These are phyloP conservation scores for Leccinum truebloodii DNA, from an alignment of 768 basidiomycete genomes.

Conservation along the genomic window DNA sequence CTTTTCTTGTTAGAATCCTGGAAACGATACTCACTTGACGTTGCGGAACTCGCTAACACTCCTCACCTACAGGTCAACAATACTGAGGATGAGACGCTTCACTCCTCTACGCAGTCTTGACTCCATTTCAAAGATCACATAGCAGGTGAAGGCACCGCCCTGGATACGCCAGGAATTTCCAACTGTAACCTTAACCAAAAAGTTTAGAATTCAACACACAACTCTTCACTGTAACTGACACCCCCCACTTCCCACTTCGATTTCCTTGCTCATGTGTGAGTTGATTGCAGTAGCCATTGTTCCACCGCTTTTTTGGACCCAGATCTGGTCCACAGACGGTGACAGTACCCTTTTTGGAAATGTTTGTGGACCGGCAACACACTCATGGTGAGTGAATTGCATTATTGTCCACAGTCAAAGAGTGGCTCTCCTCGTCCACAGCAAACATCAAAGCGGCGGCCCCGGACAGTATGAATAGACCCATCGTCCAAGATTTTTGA, in stretches of 20 bases:
- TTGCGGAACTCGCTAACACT: neutral
- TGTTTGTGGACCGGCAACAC: conserved; percentile 2
- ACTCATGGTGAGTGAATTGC: neutral
- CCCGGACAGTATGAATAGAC: conserved; percentile 16
- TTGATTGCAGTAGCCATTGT: conserved; percentile 4
- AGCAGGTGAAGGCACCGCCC: neutral
- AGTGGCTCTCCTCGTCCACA: conserved; percentile 5
- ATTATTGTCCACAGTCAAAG: conserved; percentile 14
- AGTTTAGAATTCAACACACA: neutral
- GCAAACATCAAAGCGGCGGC: conserved; percentile 10
- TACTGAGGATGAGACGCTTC: neutral
- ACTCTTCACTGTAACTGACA: no score
- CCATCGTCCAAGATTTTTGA: neutral
- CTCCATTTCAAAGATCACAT: no score
- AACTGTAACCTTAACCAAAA: neutral
- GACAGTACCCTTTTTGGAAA: neutral
- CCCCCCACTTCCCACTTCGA: neutral
- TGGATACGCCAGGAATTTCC: neutral
- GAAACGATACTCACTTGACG: neutral
- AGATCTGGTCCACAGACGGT: neutral
- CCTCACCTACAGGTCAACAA: neutral
- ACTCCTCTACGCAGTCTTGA: neutral
- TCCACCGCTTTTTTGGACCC: neutral
- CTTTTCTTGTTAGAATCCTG: no score
- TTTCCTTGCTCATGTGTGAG: neutral